Conservation (phyloP, 1,284 basidiomycete species). For the Leucoagaricus sp. region DNA sequence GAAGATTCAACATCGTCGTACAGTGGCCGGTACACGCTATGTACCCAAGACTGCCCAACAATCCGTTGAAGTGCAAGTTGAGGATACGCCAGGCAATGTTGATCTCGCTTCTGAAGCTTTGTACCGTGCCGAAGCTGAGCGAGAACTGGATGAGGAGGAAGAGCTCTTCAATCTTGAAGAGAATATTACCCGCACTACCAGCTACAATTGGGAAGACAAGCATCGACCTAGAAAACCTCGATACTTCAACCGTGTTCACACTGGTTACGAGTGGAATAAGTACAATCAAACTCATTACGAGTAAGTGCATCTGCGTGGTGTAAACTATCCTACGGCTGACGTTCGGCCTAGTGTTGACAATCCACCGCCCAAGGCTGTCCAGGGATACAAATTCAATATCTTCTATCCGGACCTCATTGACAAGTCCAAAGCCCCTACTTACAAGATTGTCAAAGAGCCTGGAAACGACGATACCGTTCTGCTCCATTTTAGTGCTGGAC, state of each 20-base stretch:
- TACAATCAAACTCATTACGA: conserved; percentile 99
- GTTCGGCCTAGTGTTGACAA: conserved; percentile 76
- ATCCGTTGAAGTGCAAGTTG: conserved; percentile 41
- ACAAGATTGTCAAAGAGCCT: conserved; percentile 89
- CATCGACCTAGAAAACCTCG: conserved; percentile 97
- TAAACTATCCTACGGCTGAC: conserved; percentile 17
- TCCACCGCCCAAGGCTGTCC: conserved; percentile 96
- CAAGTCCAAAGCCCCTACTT: conserved; percentile 94
- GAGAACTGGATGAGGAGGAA: conserved; percentile 93
- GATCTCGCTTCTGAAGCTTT: conserved; percentile 85
- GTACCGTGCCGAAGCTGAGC: conserved; percentile 86
- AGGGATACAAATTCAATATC: conserved; percentile 98
- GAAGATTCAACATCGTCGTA: conserved; percentile 76
- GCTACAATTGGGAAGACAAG: conserved; percentile 99
- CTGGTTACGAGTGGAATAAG: conserved; percentile 99
- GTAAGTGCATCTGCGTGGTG: conserved; percentile 48
- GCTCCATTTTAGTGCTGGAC: conserved; percentile 93
- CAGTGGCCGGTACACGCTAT: conserved; percentile 81
- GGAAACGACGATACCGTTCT: conserved; percentile 95
- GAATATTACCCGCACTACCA: conserved; percentile 75
- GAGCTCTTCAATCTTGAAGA: conserved; percentile 93
- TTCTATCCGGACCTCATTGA: conserved; percentile 98
- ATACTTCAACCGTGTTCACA: conserved; percentile 99
- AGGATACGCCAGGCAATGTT: conserved; percentile 64
- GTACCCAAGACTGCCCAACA: conserved; percentile 72